phyloP scores from a whole-genome alignment of 441 rosid genomes.

The Syzygium syzygioides region DNA sequence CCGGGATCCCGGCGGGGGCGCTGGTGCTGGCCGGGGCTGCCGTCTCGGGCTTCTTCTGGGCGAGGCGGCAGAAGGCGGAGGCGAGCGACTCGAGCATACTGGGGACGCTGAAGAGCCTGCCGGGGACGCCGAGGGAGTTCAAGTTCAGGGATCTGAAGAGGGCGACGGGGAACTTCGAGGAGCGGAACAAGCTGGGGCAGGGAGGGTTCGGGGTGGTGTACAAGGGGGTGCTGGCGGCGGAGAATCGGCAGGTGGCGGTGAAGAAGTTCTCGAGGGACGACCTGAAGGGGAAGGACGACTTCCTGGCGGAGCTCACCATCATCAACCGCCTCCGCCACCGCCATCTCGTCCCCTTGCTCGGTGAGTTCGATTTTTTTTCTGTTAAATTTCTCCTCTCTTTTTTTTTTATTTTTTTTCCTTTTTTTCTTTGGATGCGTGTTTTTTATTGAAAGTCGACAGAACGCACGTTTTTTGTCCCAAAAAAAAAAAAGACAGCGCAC shows the following conservation, averaged over 20 bases:
- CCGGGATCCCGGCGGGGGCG: constrained; percentile 13
- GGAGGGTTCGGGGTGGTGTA: constrained; percentile 48
- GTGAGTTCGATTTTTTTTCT: constrained; percentile 7
- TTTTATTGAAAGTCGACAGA: not conserved
- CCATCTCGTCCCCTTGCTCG: constrained; percentile 43
- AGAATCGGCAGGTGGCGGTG: constrained; percentile 38
- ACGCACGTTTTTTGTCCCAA: too few relatives aligned
- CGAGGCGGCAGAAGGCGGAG: constrained; percentile 15
- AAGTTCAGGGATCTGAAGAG: constrained; percentile 35
- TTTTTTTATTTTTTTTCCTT: not conserved
- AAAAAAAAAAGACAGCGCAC: too few relatives aligned
- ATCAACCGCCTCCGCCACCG: constrained; percentile 55
- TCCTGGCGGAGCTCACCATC: constrained; percentile 48
- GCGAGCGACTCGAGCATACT: constrained; percentile 21
- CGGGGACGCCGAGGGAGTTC: constrained; percentile 45
- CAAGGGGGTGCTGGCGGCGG: constrained; percentile 31
- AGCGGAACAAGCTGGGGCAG: constrained; percentile 35
- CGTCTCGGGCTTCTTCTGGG: not conserved
- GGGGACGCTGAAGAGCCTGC: constrained; percentile 44
- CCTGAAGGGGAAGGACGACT: constrained; percentile 38
- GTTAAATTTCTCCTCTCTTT: not conserved
- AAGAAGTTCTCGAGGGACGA: constrained; percentile 41
- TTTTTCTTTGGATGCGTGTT: not conserved
- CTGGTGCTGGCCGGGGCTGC: constrained; percentile 5
- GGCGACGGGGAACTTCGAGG: constrained; percentile 48